Percentiles rank a stretch among this genome's conserved stretches.
phyloP scores from a whole-genome alignment of 2,329 filamentous ascomycete genomes.

The Zasmidium angulare region DNA sequence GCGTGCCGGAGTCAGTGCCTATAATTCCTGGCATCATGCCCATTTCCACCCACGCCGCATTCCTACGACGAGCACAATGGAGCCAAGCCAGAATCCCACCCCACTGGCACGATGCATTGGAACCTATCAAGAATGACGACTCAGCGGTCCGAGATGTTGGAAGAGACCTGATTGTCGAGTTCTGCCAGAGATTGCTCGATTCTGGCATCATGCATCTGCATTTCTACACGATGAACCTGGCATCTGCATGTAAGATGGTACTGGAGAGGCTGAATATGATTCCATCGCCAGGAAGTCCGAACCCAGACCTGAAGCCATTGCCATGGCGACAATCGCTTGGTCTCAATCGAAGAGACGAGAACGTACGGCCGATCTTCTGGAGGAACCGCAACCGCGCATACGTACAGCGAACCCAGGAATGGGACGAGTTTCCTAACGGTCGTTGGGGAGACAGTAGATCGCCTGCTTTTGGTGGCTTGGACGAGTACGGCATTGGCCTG shows the following conservation, averaged over 20 bases:
- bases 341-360: slow-evolving; percentile 83
- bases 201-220: slow-evolving; percentile 82
- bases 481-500: slow-evolving; percentile 89
- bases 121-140: slow-evolving; percentile 96
- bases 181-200: slow-evolving; percentile 83
- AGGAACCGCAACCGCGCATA: slow-evolving; percentile 96
- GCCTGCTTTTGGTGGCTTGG: slow-evolving; percentile 91
- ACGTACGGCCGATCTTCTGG: slow-evolving; percentile 98
- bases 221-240: slow-evolving; percentile 99
- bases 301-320: slow-evolving; percentile 63
- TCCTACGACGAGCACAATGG: slow-evolving; percentile 85
- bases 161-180: slow-evolving; percentile 79
- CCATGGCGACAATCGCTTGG: slow-evolving; percentile 96
- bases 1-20: slow-evolving; percentile 68
- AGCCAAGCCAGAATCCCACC: slow-evolving; percentile 82
- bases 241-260: slow-evolving; percentile 89
- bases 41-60: slow-evolving; percentile 92
- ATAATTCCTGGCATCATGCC: slow-evolving; percentile 90
- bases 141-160: slow-evolving; percentile 87
- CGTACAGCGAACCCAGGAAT: slow-evolving; percentile 90
- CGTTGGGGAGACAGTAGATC: slow-evolving; percentile 97
- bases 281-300: slow-evolving; percentile 67
- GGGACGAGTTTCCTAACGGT: slow-evolving; percentile 98
- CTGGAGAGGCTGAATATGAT: slow-evolving; percentile 84
- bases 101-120: slow-evolving; percentile 76